These are phyloP conservation scores for Sclerotinia glacialis DNA, from an alignment of 2,329 filamentous ascomycete species.

Conservation along the genomic window DNA sequence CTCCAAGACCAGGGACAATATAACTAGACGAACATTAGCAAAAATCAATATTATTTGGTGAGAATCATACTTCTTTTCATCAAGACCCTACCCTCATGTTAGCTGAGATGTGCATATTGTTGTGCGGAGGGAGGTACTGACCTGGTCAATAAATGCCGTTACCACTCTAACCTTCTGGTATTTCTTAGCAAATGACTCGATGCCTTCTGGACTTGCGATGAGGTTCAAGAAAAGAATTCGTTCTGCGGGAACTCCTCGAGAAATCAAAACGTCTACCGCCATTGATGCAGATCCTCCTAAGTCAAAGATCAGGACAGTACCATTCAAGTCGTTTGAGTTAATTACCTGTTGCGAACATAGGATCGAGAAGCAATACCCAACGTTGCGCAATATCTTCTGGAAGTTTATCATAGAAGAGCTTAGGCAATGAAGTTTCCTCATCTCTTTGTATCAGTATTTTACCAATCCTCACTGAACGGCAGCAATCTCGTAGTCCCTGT, in stretches of 20 bases:
- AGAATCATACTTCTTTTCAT: constrained; percentile 85
- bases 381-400: constrained; percentile 88
- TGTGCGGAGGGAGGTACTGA: constrained; percentile 38
- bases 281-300: constrained; percentile 91
- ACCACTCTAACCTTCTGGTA: constrained; percentile 90
- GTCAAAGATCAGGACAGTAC: constrained; percentile 19
- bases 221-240: constrained; percentile 94
- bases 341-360: constrained; percentile 97
- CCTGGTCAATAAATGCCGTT: constrained; percentile 90
- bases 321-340: constrained; percentile 14
- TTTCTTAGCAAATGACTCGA: constrained; percentile 81
- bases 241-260: constrained; percentile 88
- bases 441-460: constrained; percentile 98
- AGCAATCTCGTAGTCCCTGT: constrained; percentile 92
- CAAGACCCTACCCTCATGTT: constrained; percentile 61
- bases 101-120: constrained; percentile 18
- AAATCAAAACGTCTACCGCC: constrained; percentile 90
- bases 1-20: constrained; percentile 88
- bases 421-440: constrained; percentile 88
- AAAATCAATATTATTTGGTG: constrained; percentile 18
- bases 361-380: constrained; percentile 92
- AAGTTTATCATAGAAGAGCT: constrained; percentile 96
- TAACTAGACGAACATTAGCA: constrained; percentile 58
- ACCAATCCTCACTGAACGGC: constrained; percentile 93
- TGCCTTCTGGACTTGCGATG: constrained; percentile 93